Percentiles rank a stretch among this genome's conserved stretches.
These are phyloP conservation scores for Pyrenopolyporus hunteri DNA, from an alignment of 495 filamentous ascomycete species.

Conservation along the genomic window DNA sequence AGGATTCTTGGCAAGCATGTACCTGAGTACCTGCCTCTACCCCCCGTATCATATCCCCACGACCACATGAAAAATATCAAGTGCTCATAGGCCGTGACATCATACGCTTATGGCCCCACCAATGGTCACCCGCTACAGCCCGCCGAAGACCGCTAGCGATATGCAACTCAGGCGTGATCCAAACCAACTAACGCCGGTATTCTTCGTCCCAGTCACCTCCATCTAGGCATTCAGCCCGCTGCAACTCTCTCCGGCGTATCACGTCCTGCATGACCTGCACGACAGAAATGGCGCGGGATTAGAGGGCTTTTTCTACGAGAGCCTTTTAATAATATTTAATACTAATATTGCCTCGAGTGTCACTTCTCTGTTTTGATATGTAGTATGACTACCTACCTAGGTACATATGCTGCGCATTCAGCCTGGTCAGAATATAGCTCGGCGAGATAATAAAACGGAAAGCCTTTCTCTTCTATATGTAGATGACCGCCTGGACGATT, in stretches of 20 bases:
- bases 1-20: conserved; percentile 20
- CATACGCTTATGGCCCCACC: conserved; percentile 33
- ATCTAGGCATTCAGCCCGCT: conserved; percentile 4
- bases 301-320: conserved; percentile 17
- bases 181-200: conserved; percentile 1
- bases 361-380: conserved; percentile 3
- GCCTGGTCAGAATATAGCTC: conserved; percentile 24
- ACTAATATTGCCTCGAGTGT: conserved; percentile 12
- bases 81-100: conserved; percentile 31
- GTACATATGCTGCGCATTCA: conserved; percentile 24
- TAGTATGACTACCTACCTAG: conserved; percentile 3
- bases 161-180: conserved; percentile 9
- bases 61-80: conserved; percentile 32
- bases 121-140: conserved; percentile 27
- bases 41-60: background rate
- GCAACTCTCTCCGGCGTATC: conserved; percentile 35
- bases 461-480: background rate
- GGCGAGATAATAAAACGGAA: conserved; percentile 28
- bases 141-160: background rate
- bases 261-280: conserved; percentile 27
- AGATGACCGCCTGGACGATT: background rate
- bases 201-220: background rate
- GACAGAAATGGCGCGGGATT: conserved; percentile 26
- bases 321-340: conserved; percentile 30
- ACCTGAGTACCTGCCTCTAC: background rate